These are phyloP conservation scores for Raphanus raphanistrum DNA, from an alignment of 345 rosid species.

Conservation along the genomic window DNA sequence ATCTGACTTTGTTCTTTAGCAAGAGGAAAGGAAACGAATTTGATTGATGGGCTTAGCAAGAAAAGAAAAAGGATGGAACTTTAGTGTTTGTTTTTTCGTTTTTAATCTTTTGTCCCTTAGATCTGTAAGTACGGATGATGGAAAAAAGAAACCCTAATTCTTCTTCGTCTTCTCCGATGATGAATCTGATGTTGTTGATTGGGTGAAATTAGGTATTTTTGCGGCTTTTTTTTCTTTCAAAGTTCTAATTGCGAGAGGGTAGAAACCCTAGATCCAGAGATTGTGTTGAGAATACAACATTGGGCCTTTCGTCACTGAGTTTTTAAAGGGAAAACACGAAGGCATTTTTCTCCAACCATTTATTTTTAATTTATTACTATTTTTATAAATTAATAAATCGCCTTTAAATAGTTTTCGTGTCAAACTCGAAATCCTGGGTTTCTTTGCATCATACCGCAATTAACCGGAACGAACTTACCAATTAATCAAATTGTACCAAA, in stretches of 20 bases:
- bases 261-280: slow-evolving; percentile 72
- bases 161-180: slow-evolving; percentile 28
- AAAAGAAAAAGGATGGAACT: slow-evolving; percentile 21
- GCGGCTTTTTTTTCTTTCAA: slow-evolving; percentile 16
- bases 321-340: slow-evolving; percentile 31
- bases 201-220: slow-evolving; percentile 18
- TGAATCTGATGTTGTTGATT: slow-evolving; percentile 10
- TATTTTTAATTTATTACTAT: background rate
- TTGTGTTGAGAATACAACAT: slow-evolving; percentile 36
- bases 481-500: background rate
- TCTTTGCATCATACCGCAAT: background rate
- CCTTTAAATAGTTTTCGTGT: background rate
- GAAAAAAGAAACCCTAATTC: slow-evolving; percentile 3
- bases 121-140: slow-evolving; percentile 34
- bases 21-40: slow-evolving; percentile 6
- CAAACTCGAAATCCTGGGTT: background rate
- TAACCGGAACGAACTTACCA: background rate
- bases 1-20: slow-evolving; percentile 39
- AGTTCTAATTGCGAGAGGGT: slow-evolving; percentile 12
- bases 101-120: background rate
- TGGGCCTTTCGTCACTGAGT: background rate
- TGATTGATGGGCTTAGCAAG: background rate
- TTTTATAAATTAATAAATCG: background rate
- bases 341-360: slow-evolving; percentile 18
- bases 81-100: slow-evolving; percentile 21